A percentile compares a stretch with the other conserved stretches of the same genome.
phyloP scores from a whole-genome alignment of 108 stramenopile genomes.

The Ochromonas danica region DNA sequence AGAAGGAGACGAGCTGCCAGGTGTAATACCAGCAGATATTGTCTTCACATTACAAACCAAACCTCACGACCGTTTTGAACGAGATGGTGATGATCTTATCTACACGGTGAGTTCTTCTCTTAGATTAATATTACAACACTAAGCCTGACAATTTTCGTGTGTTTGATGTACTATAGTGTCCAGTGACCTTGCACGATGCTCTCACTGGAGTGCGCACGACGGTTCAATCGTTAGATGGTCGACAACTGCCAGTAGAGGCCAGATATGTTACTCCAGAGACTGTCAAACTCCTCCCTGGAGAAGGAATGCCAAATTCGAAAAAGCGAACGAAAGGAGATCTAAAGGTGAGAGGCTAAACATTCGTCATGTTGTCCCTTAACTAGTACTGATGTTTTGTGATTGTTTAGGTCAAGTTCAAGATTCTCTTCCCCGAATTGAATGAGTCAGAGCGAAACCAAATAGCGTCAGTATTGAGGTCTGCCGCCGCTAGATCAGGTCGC shows the following conservation, averaged over 20 bases:
- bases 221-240: constrained; percentile 24
- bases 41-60: constrained; percentile 25
- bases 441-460: constrained; percentile 20
- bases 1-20: constrained; percentile 30
- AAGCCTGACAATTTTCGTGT: background rate
- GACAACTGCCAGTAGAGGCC: background rate
- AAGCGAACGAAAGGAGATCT: constrained; percentile 25
- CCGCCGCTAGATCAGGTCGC: no score
- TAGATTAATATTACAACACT: background rate
- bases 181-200: constrained; percentile 27
- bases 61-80: constrained; percentile 28
- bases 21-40: constrained; percentile 32
- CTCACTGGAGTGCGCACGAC: constrained; percentile 10
- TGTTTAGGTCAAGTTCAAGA: constrained; percentile 41
- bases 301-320: constrained; percentile 35
- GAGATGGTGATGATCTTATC: constrained; percentile 24
- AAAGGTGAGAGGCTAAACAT: no score
- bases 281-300: constrained; percentile 30
- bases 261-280: constrained; percentile 25
- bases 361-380: no score
- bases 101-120: background rate
- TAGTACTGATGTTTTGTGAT: no score
- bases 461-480: background rate
- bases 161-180: constrained; percentile 4
- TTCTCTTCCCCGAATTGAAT: constrained; percentile 38